These are phyloP conservation scores for Graphilbum ipis-grandicollis DNA, from an alignment of 2,329 filamentous ascomycete genomes.

Conservation along the genomic window DNA sequence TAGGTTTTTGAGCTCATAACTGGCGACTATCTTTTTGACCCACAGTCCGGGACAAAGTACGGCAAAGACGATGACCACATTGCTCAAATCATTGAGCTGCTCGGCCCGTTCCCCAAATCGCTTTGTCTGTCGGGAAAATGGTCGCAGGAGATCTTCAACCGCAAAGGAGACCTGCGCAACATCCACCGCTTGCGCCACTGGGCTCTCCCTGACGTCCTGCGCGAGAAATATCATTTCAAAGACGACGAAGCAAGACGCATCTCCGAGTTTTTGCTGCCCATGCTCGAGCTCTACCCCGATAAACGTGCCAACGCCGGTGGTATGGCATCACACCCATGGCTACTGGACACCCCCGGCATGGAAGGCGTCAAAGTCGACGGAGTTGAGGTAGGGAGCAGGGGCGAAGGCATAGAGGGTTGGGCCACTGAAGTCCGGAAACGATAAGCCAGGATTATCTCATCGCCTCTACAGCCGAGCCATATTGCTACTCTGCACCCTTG, in stretches of 20 bases:
- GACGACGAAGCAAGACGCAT: constrained; percentile 64
- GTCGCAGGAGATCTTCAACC: constrained; percentile 97
- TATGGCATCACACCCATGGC: constrained; percentile 73
- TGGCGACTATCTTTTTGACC: constrained; percentile 95
- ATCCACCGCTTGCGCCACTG: constrained; percentile 93
- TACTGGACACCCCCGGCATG: constrained; percentile 82
- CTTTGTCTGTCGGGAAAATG: constrained; percentile 88
- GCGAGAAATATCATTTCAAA: constrained; percentile 93
- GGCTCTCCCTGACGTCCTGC: constrained; percentile 81
- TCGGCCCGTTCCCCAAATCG: constrained; percentile 84
- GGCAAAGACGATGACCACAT: constrained; percentile 99
- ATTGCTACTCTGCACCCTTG: too few relatives aligned
- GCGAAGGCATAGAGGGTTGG: constrained; percentile 92
- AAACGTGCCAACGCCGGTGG: constrained; percentile 88
- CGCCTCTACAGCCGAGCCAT: too few relatives aligned
- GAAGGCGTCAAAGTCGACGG: constrained; percentile 55
- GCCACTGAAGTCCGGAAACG: constrained; percentile 73
- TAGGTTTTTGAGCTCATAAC: constrained; percentile 96
- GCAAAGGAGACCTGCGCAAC: constrained; percentile 91
- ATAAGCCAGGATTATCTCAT: constrained; percentile 23
- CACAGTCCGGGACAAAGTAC: constrained; percentile 95
- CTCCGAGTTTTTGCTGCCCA: constrained; percentile 68
- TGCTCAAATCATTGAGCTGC: constrained; percentile 92
- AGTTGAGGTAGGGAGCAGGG: constrained; percentile 61
- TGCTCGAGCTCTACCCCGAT: constrained; percentile 79